Conservation (phyloP, 2,329 filamentous ascomycete genomes). For the Aspergillus neotritici region DNA sequence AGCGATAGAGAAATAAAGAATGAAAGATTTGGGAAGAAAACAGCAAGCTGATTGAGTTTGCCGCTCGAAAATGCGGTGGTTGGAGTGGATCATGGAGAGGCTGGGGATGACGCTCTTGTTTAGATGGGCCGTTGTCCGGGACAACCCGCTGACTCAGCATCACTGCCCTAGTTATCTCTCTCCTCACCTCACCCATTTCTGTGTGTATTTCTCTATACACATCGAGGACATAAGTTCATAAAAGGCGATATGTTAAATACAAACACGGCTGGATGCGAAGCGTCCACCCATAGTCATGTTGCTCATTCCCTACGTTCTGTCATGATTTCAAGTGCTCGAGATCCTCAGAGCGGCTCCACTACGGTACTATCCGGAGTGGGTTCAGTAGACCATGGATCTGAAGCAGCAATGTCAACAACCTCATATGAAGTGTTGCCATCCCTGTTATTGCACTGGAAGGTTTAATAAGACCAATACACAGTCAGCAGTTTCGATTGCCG, state of each 20-base stretch:
- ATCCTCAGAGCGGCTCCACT: too few species aligned
- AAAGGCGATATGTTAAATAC: neutral
- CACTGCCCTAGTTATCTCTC: conserved; percentile 9
- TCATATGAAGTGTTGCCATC: too few species aligned
- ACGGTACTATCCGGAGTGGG: too few species aligned
- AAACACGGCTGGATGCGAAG: too few species aligned
- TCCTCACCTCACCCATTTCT: conserved; percentile 1
- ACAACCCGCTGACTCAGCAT: conserved; percentile 27
- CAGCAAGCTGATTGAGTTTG: neutral
- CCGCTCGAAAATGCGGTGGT: conserved; percentile 32
- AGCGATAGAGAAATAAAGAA: neutral
- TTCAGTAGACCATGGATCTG: too few species aligned
- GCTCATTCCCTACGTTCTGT: too few species aligned
- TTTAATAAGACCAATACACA: too few species aligned
- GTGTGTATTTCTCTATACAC: neutral
- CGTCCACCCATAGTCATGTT: too few species aligned
- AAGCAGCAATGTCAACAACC: too few species aligned
- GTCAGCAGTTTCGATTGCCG: too few species aligned
- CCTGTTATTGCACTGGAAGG: too few species aligned
- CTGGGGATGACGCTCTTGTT: conserved; percentile 30
- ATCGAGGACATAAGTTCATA: neutral
- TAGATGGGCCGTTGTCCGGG: conserved; percentile 18
- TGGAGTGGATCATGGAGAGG: conserved; percentile 31
- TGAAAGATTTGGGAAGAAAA: conserved; percentile 9
- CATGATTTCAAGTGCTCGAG: too few species aligned